Percentiles rank a stretch among this genome's conserved stretches.
Conservation (phyloP, 441 rosid species). For the Euphorbia schlechtendalii region DNA sequence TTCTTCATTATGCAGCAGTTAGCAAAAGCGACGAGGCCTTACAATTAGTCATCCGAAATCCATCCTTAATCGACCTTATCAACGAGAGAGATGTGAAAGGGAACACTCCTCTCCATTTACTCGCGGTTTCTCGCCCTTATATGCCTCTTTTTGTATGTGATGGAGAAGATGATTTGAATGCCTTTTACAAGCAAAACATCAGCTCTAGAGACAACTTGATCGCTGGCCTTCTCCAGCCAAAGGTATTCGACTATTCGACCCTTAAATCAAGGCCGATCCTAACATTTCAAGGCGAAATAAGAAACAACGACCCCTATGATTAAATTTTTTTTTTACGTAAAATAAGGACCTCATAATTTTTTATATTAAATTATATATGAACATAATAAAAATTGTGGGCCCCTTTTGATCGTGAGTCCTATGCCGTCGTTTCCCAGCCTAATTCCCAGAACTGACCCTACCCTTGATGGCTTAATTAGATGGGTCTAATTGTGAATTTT, state of each 20-base stretch:
- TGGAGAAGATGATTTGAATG: slow-evolving; percentile 3
- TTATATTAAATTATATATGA: too few relatives aligned
- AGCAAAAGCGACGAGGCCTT: background rate
- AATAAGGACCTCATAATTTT: too few relatives aligned
- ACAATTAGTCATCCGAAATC: background rate
- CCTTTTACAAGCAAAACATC: background rate
- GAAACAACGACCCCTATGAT: too few relatives aligned
- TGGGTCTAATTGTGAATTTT: background rate
- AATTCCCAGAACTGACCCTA: too few relatives aligned
- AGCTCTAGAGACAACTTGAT: background rate
- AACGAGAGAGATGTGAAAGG: slow-evolving; percentile 11
- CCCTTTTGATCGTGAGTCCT: too few relatives aligned
- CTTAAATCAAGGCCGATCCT: too few relatives aligned
- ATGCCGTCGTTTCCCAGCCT: too few relatives aligned
- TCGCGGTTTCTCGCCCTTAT: slow-evolving; percentile 9
- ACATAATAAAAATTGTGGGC: too few relatives aligned
- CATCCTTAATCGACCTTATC: background rate
- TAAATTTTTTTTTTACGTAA: too few relatives aligned
- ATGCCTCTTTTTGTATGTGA: slow-evolving; percentile 1
- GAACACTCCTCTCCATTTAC: slow-evolving; percentile 13
- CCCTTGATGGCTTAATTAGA: background rate
- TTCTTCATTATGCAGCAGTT: slow-evolving; percentile 15
- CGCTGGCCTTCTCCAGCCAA: background rate
- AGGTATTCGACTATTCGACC: background rate
- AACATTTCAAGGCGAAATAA: too few relatives aligned